Evolutionary conservation across 169 alveolate species (phyloP).

Genomic region (Condylostoma magnum): DNA sequence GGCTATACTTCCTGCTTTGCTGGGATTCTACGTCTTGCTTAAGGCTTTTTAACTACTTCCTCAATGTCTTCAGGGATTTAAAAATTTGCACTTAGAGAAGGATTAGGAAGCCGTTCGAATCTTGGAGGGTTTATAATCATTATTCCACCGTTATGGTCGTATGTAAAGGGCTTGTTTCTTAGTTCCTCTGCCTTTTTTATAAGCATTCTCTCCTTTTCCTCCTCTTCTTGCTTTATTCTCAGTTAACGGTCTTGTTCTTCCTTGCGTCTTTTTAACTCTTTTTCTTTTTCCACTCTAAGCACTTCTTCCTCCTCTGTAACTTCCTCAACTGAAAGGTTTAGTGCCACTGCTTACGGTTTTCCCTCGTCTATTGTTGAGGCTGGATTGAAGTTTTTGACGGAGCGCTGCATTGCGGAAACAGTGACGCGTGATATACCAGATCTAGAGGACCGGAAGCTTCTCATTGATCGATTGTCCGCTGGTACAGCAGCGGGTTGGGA

Average conservation of each 20-base stretch:
- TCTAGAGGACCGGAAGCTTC: not conserved
- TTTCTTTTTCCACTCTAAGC: not conserved
- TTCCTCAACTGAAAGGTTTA: not conserved
- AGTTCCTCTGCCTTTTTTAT: slow-evolving; percentile 18
- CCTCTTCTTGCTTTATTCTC: slow-evolving; percentile 8
- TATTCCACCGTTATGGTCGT: slow-evolving; percentile 17
- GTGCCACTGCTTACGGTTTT: not conserved
- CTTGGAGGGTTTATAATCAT: slow-evolving; percentile 5
- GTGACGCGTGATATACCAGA: not conserved
- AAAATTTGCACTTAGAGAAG: not conserved
- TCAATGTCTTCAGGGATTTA: not conserved
- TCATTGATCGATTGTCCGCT: slow-evolving; percentile 5
- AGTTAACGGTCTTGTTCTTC: slow-evolving; percentile 5
- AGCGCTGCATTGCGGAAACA: not conserved
- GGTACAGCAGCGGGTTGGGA: not conserved
- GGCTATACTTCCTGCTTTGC: not conserved
- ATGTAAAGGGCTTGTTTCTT: slow-evolving; percentile 20
- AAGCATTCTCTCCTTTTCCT: slow-evolving; percentile 15
- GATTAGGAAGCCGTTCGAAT: slow-evolving; percentile 4
- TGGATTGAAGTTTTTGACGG: not conserved
- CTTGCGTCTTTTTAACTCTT: slow-evolving; percentile 9
- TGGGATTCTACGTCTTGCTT: not conserved
- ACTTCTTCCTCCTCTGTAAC: slow-evolving; percentile 26
- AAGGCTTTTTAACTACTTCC: not conserved
- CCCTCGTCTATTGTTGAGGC: slow-evolving; percentile 9